phyloP scores from a whole-genome alignment of 116 monocot species.

The Papilionanthe hybrid region DNA sequence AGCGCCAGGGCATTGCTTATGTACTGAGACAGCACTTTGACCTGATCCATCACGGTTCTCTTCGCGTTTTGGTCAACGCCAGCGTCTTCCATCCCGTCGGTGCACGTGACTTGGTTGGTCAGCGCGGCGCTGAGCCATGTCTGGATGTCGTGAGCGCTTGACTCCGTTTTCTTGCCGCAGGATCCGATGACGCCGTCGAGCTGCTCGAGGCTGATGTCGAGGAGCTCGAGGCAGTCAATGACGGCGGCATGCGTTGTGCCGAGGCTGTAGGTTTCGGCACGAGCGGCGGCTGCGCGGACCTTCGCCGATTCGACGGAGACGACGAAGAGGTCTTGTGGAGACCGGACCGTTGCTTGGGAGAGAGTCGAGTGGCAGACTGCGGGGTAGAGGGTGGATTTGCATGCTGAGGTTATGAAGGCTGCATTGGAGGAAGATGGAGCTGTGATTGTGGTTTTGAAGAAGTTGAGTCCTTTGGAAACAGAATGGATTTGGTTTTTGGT shows the following conservation, averaged over 20 bases:
- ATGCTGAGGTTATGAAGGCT: constrained; percentile 7
- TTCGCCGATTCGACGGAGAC: constrained; percentile 41
- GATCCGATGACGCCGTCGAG: constrained; percentile 18
- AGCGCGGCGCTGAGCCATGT: constrained; percentile 70
- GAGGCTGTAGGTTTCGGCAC: not conserved
- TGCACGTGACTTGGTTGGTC: constrained; percentile 63
- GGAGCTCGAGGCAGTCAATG: constrained; percentile 68
- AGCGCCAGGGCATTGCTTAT: constrained; percentile 70
- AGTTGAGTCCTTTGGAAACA: not conserved
- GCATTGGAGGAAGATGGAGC: constrained; percentile 2
- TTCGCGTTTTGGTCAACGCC: not conserved
- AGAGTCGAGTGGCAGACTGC: constrained; percentile 14
- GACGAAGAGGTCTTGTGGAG: constrained; percentile 26
- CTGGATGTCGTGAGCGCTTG: constrained; percentile 26
- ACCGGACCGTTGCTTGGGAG: constrained; percentile 3
- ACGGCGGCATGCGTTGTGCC: constrained; percentile 10
- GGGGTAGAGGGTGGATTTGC: constrained; percentile 30
- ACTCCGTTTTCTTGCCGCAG: not conserved
- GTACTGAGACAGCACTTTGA: constrained; percentile 23
- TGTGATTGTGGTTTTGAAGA: constrained; percentile 14
- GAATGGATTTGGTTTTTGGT: not conserved
- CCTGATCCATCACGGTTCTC: constrained; percentile 8
- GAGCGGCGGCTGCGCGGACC: constrained; percentile 20
- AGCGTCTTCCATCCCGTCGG: constrained; percentile 30
- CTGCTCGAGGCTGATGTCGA: constrained; percentile 50